Conservation (phyloP, 805 yeast species). For the Saccharomycopsis sp. region DNA sequence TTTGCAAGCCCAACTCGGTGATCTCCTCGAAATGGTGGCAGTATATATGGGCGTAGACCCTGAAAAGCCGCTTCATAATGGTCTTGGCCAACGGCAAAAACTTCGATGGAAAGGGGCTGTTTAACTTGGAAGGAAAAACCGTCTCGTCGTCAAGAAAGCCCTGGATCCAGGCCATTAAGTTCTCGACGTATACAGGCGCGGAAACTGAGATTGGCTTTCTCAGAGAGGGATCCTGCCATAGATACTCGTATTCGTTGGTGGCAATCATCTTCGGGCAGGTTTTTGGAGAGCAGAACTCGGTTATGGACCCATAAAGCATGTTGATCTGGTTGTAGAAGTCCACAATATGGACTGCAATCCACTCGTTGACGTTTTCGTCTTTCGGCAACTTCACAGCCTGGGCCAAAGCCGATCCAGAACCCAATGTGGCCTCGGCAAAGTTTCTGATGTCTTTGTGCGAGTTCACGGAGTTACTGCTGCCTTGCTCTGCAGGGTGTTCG, state of each 20-base stretch:
- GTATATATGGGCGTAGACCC: conserved; percentile 95
- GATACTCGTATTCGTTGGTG: conserved; percentile 90
- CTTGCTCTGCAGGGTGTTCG: conserved; percentile 13
- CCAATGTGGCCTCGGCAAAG: conserved; percentile 92
- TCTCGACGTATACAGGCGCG: conserved; percentile 94
- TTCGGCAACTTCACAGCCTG: conserved; percentile 92
- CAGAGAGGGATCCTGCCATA: conserved; percentile 83
- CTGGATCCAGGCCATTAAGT: conserved; percentile 92
- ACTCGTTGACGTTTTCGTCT: conserved; percentile 86
- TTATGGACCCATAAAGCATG: conserved; percentile 92
- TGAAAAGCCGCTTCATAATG: conserved; percentile 81
- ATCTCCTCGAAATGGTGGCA: conserved; percentile 97
- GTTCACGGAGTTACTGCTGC: conserved; percentile 31
- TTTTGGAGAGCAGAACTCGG: conserved; percentile 93
- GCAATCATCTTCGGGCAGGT: conserved; percentile 98
- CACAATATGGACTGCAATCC: conserved; percentile 97
- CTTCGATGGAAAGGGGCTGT: conserved; percentile 86
- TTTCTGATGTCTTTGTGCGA: conserved; percentile 70
- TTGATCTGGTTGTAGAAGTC: conserved; percentile 94
- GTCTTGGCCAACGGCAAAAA: conserved; percentile 76
- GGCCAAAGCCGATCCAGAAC: conserved; percentile 82
- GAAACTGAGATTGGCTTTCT: conserved; percentile 76
- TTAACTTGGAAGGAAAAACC: conserved; percentile 82
- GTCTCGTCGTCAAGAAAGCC: conserved; percentile 84
- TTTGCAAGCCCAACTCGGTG: conserved; percentile 83